A percentile compares a stretch with the other conserved stretches of the same genome.
phyloP scores from a whole-genome alignment of 164 flowering plant genomes.

The Houttuynia cordata region DNA sequence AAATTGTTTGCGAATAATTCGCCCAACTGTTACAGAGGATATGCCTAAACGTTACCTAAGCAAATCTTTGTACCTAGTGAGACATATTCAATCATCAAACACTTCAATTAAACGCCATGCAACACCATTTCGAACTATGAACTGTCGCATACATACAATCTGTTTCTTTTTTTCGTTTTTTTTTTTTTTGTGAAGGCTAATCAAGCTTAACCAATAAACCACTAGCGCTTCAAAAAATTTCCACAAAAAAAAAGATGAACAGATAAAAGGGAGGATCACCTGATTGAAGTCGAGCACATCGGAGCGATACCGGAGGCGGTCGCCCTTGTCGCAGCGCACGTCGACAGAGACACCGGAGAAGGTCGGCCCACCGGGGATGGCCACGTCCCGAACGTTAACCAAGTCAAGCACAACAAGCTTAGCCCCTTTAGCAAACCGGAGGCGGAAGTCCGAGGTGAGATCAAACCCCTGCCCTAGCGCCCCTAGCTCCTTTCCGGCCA shows the following conservation, averaged over 20 bases:
- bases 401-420: slow-evolving; percentile 60
- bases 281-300: slow-evolving; percentile 80
- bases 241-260: background rate
- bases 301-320: slow-evolving; percentile 59
- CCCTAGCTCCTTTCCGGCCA: slow-evolving; percentile 55
- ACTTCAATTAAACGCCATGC: too few species aligned
- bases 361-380: slow-evolving; percentile 38
- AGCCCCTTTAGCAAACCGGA: slow-evolving; percentile 52
- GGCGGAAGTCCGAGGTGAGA: slow-evolving; percentile 58
- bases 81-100: too few species aligned
- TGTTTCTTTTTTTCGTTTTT: too few species aligned
- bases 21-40: too few species aligned
- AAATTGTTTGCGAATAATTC: too few species aligned
- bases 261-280: slow-evolving; percentile 19
- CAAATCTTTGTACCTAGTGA: too few species aligned
- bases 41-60: too few species aligned
- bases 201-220: too few species aligned
- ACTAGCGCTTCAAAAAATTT: too few species aligned
- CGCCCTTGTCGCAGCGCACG: slow-evolving; percentile 76
- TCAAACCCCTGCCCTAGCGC: slow-evolving; percentile 72
- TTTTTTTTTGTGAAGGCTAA: too few species aligned
- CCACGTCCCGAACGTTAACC: slow-evolving; percentile 34
- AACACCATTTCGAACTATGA: too few species aligned
- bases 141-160: too few species aligned
- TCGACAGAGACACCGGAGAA: slow-evolving; percentile 38